Evolutionary conservation across 2,329 filamentous ascomycete species (phyloP).

Genomic region (Tolypocladium nubicola): DNA sequence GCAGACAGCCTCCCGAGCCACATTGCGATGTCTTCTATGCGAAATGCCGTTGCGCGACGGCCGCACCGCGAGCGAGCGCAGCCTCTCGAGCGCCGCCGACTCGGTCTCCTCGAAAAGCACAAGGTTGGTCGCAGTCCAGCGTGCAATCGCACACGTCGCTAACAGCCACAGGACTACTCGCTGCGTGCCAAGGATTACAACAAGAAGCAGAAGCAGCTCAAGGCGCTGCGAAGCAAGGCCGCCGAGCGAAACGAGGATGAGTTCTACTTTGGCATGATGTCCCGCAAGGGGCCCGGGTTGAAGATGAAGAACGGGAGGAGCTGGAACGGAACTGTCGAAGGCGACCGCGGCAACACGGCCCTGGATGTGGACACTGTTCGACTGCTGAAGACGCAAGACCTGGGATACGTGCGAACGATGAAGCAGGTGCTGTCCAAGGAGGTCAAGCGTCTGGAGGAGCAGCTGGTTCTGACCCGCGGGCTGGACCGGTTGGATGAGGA

Average conservation of each 20-base stretch:
- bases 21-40: conserved; percentile 42
- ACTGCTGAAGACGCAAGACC: conserved; percentile 58
- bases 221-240: conserved; percentile 49
- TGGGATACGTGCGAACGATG: conserved; percentile 54
- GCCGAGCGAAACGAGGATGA: conserved; percentile 61
- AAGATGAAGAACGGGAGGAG: conserved; percentile 36
- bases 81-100: conserved; percentile 69
- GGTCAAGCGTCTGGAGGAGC: conserved; percentile 42
- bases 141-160: not conserved
- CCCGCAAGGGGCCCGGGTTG: conserved; percentile 44
- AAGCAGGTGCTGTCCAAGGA: conserved; percentile 50
- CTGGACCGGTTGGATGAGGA: conserved; percentile 25
- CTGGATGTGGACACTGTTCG: conserved; percentile 48
- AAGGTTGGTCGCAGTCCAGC: conserved; percentile 44
- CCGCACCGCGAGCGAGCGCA: conserved; percentile 87
- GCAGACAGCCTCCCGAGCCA: not conserved
- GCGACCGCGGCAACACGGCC: conserved; percentile 45
- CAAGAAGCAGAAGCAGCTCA: conserved; percentile 51
- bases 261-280: conserved; percentile 63
- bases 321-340: conserved; percentile 45
- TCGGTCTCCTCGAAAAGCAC: conserved; percentile 91
- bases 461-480: conserved; percentile 32
- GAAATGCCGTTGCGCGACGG: conserved; percentile 63
- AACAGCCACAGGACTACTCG: conserved; percentile 43
- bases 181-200: conserved; percentile 56